phyloP scores from a whole-genome alignment of 495 filamentous ascomycete species.

The Penicillium desertorum region DNA sequence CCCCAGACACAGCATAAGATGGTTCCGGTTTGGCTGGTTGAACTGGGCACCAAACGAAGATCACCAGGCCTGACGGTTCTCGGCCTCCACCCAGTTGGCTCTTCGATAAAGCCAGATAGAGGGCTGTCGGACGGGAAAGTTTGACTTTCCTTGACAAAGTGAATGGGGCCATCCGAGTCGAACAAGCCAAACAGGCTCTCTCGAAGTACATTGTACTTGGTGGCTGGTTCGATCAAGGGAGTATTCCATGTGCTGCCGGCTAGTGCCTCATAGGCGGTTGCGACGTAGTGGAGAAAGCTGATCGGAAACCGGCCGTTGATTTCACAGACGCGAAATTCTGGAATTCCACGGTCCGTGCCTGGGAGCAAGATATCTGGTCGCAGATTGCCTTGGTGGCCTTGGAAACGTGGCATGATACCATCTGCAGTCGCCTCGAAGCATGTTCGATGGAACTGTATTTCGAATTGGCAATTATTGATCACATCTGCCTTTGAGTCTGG shows the following conservation, averaged over 20 bases:
- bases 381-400: conserved; percentile 26
- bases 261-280: conserved; percentile 1
- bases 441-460: no score
- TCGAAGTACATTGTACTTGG: not conserved
- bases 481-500: no score
- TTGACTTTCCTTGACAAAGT: conserved; percentile 1
- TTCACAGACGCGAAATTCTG: conserved; percentile 35
- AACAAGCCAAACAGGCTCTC: not conserved
- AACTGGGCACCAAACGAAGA: not conserved
- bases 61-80: not conserved
- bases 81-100: not conserved
- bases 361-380: conserved; percentile 36
- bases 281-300: conserved; percentile 1
- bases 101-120: not conserved
- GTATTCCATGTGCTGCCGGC: not conserved
- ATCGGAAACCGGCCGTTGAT: conserved; percentile 39
- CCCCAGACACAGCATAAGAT: not conserved
- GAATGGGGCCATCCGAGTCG: not conserved
- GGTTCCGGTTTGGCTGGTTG: not conserved
- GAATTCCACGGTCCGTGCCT: conserved; percentile 13
- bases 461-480: no score
- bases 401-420: conserved; percentile 6
- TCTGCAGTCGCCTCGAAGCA: not conserved
- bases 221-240: not conserved
- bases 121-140: not conserved